Evolutionary conservation across 345 rosid genomes (phyloP), one percentile per base, ranked within the genome.

Genomic region (Ceriops tagal): DNA sequence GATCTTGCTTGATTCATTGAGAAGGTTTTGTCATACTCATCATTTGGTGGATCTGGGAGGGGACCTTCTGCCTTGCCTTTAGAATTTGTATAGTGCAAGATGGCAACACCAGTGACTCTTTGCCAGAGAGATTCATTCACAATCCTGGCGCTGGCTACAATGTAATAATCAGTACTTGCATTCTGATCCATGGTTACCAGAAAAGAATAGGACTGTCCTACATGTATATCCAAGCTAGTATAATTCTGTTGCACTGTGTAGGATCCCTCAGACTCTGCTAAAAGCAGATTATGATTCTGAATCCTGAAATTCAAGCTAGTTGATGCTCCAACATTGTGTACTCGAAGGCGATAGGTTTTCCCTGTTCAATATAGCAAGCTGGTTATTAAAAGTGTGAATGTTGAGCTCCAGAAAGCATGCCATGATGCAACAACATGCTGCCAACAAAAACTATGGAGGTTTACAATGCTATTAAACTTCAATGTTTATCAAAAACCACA

Each of bases 1-100:
- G 99, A 96, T 85, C 98, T 86, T 47, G 98, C 97, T 80, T 96
- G 99, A 81, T 92, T 96, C 99, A 96, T 96, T 64, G 99, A 95
- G 82, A 82, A 92, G 61, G 97, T 90, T 74, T 92, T 92, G 79
- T 96, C 98, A 35, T 78, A 92, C 65, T 86, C 91, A 63, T 92
- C 98, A 51, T 85, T 80, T 15, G 97, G 98, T 27, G 90, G 82
- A 52, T 82, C 92, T 0, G 99, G 99, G 61, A 96, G 88, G 37
- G 95, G 89, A 53, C 98, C 99, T 22, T 53, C 68, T 5, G 93
- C 98, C 82, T 92, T 90, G 5, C 99, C 98, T 78, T 92, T 92
- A 65, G 99, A 96, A 82, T 96, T 96, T 13, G 97, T 74, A 69
- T 96, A 96, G 53, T 77, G 95, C 80, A 96, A 86, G 82, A 96